These are phyloP conservation scores for Patellaria atrata DNA, from an alignment of 495 filamentous ascomycete genomes.

Conservation along the genomic window DNA sequence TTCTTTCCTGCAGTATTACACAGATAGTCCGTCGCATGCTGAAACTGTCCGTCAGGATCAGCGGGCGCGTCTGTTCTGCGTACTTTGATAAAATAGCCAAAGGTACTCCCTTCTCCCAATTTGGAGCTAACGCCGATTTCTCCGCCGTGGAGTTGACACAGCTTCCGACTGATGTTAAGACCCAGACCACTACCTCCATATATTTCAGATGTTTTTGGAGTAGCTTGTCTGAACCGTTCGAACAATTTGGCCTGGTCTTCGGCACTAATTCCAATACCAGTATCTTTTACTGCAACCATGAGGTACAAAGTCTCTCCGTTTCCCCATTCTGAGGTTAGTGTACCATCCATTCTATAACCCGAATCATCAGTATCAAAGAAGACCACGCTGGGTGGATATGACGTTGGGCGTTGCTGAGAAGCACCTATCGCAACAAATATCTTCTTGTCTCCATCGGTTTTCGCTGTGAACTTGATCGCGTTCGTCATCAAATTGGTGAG, in stretches of 20 bases:
- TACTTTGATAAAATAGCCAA: conserved; percentile 27
- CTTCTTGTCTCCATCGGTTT: conserved; percentile 16
- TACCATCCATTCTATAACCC: conserved; percentile 23
- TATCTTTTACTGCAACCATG: conserved; percentile 27
- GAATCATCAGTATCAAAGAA: conserved; percentile 20
- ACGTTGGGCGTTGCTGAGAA: conserved; percentile 18
- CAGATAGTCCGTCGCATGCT: too few species aligned
- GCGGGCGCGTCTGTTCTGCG: conserved; percentile 9
- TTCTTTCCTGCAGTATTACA: too few species aligned
- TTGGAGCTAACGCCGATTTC: conserved; percentile 27
- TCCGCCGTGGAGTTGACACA: conserved; percentile 27
- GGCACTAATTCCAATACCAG: conserved; percentile 24
- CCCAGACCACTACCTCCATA: conserved; percentile 29
- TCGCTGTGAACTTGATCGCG: conserved; percentile 29
- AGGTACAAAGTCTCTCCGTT: conserved; percentile 22
- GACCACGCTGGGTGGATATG: conserved; percentile 24
- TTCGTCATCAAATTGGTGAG: conserved; percentile 28
- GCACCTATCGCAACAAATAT: conserved; percentile 22
- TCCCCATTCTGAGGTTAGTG: conserved; percentile 24
- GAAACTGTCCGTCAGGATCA: too few species aligned
- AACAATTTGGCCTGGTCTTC: conserved; percentile 24
- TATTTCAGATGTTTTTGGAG: conserved; percentile 25
- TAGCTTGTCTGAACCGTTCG: conserved; percentile 25
- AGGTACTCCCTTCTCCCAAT: conserved; percentile 23
- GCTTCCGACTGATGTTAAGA: conserved; percentile 26